These are phyloP conservation scores for Pseudocercospora pini-densiflorae DNA, from an alignment of 2,329 filamentous ascomycete genomes.

Conservation along the genomic window DNA sequence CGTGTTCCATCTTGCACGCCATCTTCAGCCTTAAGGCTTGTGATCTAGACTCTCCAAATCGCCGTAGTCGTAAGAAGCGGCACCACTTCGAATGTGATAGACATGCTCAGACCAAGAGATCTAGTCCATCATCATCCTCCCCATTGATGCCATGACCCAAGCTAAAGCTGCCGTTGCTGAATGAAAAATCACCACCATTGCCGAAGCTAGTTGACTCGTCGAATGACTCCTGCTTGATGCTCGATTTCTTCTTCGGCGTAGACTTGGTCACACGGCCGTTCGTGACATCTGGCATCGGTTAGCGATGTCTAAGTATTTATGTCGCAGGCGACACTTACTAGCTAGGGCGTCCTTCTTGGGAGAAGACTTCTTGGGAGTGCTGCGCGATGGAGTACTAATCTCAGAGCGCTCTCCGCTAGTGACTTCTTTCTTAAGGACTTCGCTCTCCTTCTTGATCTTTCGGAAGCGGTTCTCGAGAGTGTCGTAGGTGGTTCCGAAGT, in stretches of 20 bases:
- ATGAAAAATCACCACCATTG: slow-evolving; percentile 5
- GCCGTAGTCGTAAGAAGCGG: neutral
- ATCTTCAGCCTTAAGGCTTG: neutral
- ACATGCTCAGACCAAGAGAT: slow-evolving; percentile 2
- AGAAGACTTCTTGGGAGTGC: slow-evolving; percentile 32
- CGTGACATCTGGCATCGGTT: slow-evolving; percentile 24
- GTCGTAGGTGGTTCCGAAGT: slow-evolving; percentile 55
- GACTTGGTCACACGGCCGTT: slow-evolving; percentile 34
- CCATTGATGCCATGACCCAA: neutral
- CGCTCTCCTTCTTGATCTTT: slow-evolving; percentile 49
- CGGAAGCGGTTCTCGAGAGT: slow-evolving; percentile 54
- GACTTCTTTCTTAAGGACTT: slow-evolving; percentile 35
- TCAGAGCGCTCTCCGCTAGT: slow-evolving; percentile 31
- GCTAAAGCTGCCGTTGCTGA: neutral
- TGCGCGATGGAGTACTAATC: slow-evolving; percentile 12
- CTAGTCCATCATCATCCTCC: slow-evolving; percentile 4
- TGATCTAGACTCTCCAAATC: neutral
- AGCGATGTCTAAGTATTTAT: neutral
- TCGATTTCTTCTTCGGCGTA: slow-evolving; percentile 31
- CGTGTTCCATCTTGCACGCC: neutral
- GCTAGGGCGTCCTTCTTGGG: slow-evolving; percentile 32
- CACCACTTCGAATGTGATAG: neutral
- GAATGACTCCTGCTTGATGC: slow-evolving; percentile 34
- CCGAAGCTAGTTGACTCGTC: slow-evolving; percentile 3
- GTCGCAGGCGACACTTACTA: slow-evolving; percentile 15